Percentiles rank a stretch among this genome's conserved stretches.
Evolutionary conservation across 768 basidiomycete genomes (phyloP).

Genomic region (Leccinum boreale): DNA sequence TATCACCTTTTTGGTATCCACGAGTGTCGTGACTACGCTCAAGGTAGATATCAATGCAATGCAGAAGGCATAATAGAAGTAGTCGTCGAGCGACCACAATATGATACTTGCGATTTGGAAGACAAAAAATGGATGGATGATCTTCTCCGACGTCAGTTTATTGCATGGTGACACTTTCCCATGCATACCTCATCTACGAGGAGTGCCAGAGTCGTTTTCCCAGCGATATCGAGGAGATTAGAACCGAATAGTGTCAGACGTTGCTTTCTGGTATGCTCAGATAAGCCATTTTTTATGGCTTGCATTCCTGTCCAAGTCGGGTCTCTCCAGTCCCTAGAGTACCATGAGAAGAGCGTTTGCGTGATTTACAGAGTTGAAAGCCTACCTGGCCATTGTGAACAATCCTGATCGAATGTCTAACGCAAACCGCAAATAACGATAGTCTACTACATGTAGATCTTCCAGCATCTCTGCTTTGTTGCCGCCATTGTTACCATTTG

Average conservation of each 20-base stretch:
- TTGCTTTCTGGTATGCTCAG: constrained; percentile 52
- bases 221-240: constrained; percentile 89
- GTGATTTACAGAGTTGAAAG: neutral
- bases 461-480: constrained; percentile 40
- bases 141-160: constrained; percentile 37
- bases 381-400: constrained; percentile 77
- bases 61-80: constrained; percentile 96
- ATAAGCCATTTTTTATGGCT: constrained; percentile 64
- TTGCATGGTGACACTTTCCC: neutral
- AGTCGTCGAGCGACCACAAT: constrained; percentile 93
- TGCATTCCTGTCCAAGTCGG: constrained; percentile 61
- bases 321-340: constrained; percentile 85
- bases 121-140: constrained; percentile 97
- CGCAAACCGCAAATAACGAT: constrained; percentile 89
- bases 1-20: constrained; percentile 86
- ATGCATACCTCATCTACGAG: constrained; percentile 81
- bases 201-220: constrained; percentile 73
- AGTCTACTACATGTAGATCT: constrained; percentile 72
- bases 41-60: constrained; percentile 87
- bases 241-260: constrained; percentile 72
- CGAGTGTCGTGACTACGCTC: constrained; percentile 79
- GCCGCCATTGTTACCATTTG: constrained; percentile 31
- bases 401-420: constrained; percentile 81
- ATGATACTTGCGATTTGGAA: constrained; percentile 96
- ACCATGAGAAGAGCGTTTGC: constrained; percentile 3